phyloP scores from a whole-genome alignment of 2,329 filamentous ascomycete species.

The Microascus cirrosus region DNA sequence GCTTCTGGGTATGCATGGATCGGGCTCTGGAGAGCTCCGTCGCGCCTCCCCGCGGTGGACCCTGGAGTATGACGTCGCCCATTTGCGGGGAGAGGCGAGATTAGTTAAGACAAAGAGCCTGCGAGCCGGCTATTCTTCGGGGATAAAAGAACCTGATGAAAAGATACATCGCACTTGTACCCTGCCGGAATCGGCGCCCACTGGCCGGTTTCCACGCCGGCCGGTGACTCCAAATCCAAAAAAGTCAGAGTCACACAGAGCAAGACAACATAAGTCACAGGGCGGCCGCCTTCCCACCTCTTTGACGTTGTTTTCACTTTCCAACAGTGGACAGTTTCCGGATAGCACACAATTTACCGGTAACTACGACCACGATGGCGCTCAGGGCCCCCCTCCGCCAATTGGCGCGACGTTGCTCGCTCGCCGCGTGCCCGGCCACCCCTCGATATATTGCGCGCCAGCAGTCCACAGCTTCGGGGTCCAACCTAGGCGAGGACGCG shows the following conservation, averaged over 20 bases:
- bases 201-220: neutral
- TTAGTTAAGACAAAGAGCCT: neutral
- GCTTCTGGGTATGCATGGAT: too few relatives aligned
- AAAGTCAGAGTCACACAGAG: neutral
- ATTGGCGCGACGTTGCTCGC: constrained; percentile 17
- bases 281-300: neutral
- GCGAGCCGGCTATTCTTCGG: neutral
- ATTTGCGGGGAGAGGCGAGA: neutral
- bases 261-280: neutral
- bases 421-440: constrained; percentile 19
- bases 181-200: neutral
- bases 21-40: too few relatives aligned
- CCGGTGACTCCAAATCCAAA: neutral
- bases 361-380: constrained; percentile 20
- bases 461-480: constrained; percentile 19
- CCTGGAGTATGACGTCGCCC: neutral
- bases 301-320: neutral
- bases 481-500: constrained; percentile 10
- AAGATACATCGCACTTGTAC: neutral
- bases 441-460: constrained; percentile 22
- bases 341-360: neutral
- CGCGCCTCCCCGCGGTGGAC: too few relatives aligned
- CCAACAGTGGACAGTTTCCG: neutral
- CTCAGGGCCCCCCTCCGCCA: constrained; percentile 25
- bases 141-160: neutral